Evolutionary conservation across 129 eudicot genomes (phyloP), one percentile per base, ranked within the genome.

Genomic region (Ambrosia trifida): DNA sequence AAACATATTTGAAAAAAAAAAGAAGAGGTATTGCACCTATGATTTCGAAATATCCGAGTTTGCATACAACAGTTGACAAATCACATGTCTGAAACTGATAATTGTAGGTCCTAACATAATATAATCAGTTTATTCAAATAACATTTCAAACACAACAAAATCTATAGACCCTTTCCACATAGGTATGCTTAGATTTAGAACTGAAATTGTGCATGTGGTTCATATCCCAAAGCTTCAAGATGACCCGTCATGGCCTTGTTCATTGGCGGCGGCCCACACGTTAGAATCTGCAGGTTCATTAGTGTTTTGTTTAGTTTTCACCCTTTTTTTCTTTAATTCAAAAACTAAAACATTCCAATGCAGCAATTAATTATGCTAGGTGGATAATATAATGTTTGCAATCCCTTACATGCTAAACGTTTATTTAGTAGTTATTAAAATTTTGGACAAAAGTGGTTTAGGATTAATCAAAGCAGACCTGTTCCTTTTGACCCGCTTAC

Each of bases 221-320:
- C 10, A 66, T 94, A 94, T 43, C 91, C 96, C 60, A 94, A 85
- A 3, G 85, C 96, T 3, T 94, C 97, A 49, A 94, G 95, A 83
- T 94, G 82, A 87, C 79, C 96, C 56, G 98, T 96, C 92, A 94
- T 94, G 71, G 98, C 98, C 81, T 94, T 94, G 90, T 89, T 94
- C 98, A 94, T 94, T 0, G 98, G 96, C 64, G 98, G 98, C 17
- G 98, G 98, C 0, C 98, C 98, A 19, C 98, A 94, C 69, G 91
- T 89, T 70, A 94, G 79, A n/a, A 94, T 81, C 98, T 93, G 87
- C 83, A 73, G 4, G n/a, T 32, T 30, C 9, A 59, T 30, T 31
- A n/a, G 41, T 14, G 30, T 59, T 2, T 54, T 54, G 3, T 56
- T 56, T 18, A 20, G 36, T 24, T 24, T 57, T 57, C 7, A n/a